A percentile compares a stretch with the other conserved stretches of the same genome.
Evolutionary conservation across 2,329 filamentous ascomycete genomes (phyloP).

Genomic region (Magnaporthiopsis poae): DNA sequence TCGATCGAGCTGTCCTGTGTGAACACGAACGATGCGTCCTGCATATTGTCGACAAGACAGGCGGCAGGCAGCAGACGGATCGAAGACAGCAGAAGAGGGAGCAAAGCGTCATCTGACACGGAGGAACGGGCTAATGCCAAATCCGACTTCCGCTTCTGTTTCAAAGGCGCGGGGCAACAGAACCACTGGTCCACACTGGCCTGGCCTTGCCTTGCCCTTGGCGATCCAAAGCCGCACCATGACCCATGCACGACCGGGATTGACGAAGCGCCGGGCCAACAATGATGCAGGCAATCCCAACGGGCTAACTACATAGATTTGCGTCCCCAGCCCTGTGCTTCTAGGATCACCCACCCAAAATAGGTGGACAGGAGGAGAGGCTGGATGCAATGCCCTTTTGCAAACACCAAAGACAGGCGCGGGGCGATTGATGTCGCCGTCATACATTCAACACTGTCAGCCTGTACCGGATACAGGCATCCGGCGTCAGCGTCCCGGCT

Average conservation of each 20-base stretch:
- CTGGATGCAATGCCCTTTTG: neutral
- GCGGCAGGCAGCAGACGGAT: neutral
- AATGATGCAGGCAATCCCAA: neutral
- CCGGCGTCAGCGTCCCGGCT: neutral
- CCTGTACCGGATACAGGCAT: neutral
- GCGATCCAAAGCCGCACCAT: too few species aligned
- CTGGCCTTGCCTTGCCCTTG: neutral
- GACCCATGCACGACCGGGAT: neutral
- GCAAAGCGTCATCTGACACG: neutral
- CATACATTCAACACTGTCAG: neutral
- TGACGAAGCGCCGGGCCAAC: neutral
- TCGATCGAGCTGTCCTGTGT: too few species aligned
- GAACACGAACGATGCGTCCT: neutral
- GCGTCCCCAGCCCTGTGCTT: neutral
- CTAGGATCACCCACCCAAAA: too few species aligned
- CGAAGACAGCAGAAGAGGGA: neutral
- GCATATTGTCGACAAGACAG: neutral
- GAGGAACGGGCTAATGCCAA: neutral
- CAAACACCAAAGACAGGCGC: neutral
- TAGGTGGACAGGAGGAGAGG: too few species aligned
- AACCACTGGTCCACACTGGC: neutral
- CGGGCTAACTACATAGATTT: too few species aligned
- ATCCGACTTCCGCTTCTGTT: neutral
- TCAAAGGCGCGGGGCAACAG: neutral
- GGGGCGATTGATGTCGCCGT: neutral